Conservation (phyloP, 2,329 filamentous ascomycete species). For the Chrysoporthe cubensis region DNA sequence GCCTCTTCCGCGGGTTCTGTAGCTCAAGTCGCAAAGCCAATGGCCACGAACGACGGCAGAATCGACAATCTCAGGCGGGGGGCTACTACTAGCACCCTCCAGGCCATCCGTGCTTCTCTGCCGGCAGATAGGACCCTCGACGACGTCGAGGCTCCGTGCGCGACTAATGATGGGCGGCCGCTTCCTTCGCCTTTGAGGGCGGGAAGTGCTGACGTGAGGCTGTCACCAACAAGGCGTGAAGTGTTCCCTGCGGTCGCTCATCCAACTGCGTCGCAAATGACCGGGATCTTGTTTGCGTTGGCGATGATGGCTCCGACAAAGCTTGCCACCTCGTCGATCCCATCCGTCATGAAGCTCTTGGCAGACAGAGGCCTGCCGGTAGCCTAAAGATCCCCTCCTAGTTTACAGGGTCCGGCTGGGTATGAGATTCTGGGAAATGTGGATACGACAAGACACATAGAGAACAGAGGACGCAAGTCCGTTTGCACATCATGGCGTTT, state of each 20-base stretch:
- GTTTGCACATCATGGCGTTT: conserved; percentile 2
- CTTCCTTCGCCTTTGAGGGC: not conserved
- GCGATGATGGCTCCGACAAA: not conserved
- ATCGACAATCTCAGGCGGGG: not conserved
- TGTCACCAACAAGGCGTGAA: not conserved
- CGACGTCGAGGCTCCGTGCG: not conserved
- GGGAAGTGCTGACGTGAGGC: not conserved
- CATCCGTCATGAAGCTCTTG: not conserved
- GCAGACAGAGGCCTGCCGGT: not conserved
- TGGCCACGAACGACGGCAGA: not conserved
- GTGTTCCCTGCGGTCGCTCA: not conserved
- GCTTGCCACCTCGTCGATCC: not conserved
- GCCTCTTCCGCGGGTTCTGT: not conserved
- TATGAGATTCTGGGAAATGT: not conserved
- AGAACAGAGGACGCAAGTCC: conserved; percentile 4
- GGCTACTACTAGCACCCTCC: not conserved
- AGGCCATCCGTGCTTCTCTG: not conserved
- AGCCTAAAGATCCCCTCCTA: not conserved
- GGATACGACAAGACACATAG: not conserved
- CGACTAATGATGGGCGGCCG: not conserved
- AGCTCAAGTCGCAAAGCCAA: not conserved
- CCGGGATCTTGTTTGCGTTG: not conserved
- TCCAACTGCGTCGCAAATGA: not conserved
- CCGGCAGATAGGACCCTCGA: not conserved
- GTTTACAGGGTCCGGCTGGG: not conserved